Conservation (phyloP, 371 early-diverging fungal species). For the Coemansia sp. region DNA sequence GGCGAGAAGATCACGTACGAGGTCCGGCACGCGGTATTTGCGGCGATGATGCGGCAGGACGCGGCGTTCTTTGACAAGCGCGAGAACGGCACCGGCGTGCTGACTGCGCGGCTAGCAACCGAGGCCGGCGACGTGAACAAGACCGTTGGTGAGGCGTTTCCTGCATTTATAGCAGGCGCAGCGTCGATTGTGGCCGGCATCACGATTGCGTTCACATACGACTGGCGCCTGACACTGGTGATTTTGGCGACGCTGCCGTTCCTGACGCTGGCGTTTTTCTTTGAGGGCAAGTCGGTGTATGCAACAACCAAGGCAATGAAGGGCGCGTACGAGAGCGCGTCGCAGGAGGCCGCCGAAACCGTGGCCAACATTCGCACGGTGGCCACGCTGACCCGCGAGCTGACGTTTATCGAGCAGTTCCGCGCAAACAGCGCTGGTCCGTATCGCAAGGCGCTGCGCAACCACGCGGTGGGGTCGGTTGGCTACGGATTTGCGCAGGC, state of each 20-base stretch:
- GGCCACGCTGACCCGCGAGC: slow-evolving; percentile 77
- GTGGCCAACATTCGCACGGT: slow-evolving; percentile 89
- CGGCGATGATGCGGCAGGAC: slow-evolving; percentile 73
- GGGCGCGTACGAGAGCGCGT: slow-evolving; percentile 37
- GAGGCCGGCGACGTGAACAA: slow-evolving; percentile 79
- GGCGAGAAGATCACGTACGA: slow-evolving; percentile 61
- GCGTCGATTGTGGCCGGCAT: slow-evolving; percentile 45
- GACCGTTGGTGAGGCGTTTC: slow-evolving; percentile 62
- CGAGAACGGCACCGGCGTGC: slow-evolving; percentile 77
- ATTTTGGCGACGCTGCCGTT: slow-evolving; percentile 60
- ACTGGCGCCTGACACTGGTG: slow-evolving; percentile 49
- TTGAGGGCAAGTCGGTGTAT: slow-evolving; percentile 38
- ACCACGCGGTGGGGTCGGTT: slow-evolving; percentile 58
- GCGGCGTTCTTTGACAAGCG: slow-evolving; percentile 85
- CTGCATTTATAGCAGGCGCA: slow-evolving; percentile 55
- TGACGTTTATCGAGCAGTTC: slow-evolving; percentile 62
- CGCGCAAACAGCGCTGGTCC: slow-evolving; percentile 62
- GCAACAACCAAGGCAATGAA: slow-evolving; percentile 35
- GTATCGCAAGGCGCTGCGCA: slow-evolving; percentile 60
- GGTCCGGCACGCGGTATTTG: slow-evolving; percentile 60
- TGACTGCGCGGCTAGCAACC: slow-evolving; percentile 78
- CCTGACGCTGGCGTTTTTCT: slow-evolving; percentile 48
- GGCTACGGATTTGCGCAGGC: slow-evolving; percentile 72
- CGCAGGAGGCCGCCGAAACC: slow-evolving; percentile 66
- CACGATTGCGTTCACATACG: slow-evolving; percentile 32